These are phyloP conservation scores for Solanum hybrid DNA, from an alignment of 305 asterid species.

Conservation along the genomic window DNA sequence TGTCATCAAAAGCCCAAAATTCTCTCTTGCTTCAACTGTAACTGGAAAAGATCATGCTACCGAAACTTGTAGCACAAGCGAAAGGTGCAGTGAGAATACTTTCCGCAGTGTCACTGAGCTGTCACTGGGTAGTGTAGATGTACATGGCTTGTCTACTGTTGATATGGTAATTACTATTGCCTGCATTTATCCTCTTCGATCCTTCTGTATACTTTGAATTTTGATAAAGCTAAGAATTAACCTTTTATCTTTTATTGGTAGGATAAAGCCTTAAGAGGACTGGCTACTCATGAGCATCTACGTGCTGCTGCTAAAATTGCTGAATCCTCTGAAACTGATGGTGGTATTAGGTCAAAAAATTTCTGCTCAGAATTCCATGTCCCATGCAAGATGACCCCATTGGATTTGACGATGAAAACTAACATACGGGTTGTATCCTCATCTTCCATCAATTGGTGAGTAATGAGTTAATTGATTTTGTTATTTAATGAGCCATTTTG, in stretches of 20 bases:
- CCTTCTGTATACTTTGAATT: neutral
- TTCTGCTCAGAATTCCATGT: slow-evolving; percentile 43
- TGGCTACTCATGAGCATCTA: slow-evolving; percentile 45
- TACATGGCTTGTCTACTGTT: slow-evolving; percentile 31
- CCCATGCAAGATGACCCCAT: slow-evolving; percentile 54
- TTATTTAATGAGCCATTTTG: neutral
- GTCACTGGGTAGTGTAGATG: slow-evolving; percentile 38
- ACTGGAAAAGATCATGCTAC: slow-evolving; percentile 23
- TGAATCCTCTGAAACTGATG: slow-evolving; percentile 29
- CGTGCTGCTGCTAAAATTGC: slow-evolving; percentile 28
- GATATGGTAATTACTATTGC: slow-evolving; percentile 53
- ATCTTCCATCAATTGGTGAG: slow-evolving; percentile 80
- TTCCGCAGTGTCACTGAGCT: slow-evolving; percentile 46
- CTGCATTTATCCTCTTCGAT: neutral
- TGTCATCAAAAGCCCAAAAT: slow-evolving; percentile 30
- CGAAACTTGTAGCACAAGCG: slow-evolving; percentile 25
- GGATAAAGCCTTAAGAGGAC: slow-evolving; percentile 78
- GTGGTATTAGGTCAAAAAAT: slow-evolving; percentile 19
- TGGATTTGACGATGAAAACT: slow-evolving; percentile 83
- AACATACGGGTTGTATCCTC: slow-evolving; percentile 54
- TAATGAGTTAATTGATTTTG: neutral
- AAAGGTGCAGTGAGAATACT: slow-evolving; percentile 29
- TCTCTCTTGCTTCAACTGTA: slow-evolving; percentile 28
- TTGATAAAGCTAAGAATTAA: slow-evolving; percentile 12
- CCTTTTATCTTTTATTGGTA: slow-evolving; percentile 20